Evolutionary conservation across 305 asterid species (phyloP).

Genomic region (Fraxinus ornus): DNA sequence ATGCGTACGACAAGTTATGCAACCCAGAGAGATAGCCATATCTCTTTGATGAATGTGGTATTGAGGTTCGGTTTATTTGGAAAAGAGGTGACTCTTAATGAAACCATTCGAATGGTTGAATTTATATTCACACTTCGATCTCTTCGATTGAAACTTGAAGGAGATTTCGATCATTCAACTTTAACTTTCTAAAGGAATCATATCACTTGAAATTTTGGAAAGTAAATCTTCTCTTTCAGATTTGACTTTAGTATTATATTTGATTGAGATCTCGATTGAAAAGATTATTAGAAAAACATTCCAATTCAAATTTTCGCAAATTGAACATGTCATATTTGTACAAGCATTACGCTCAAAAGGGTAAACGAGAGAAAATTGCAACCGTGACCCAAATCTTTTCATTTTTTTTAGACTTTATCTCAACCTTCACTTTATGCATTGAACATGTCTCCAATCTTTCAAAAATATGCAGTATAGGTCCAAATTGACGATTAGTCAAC

Average conservation of each 20-base stretch:
- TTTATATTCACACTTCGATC: background rate
- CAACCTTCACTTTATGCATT: no score
- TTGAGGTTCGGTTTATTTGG: background rate
- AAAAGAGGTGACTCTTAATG: background rate
- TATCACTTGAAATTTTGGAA: background rate
- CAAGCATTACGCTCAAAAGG: background rate
- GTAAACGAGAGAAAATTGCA: no score
- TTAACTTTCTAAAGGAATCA: background rate
- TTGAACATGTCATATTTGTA: background rate
- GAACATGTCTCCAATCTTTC: no score
- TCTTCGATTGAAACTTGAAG: background rate
- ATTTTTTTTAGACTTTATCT: no score
- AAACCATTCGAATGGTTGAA: background rate
- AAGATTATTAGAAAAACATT: no score
- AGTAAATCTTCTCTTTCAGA: background rate
- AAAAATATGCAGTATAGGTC: no score
- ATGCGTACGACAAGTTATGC: background rate
- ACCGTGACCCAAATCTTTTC: no score
- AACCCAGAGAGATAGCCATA: background rate
- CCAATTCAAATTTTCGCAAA: background rate
- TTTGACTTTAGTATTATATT: background rate
- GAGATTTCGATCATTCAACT: background rate
- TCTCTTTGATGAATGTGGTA: background rate
- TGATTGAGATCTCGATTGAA: background rate
- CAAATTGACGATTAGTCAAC: no score